A percentile compares a stretch with the other conserved stretches of the same genome.
Evolutionary conservation across 306 rosid species (phyloP).

Genomic region (Morella rubra): DNA sequence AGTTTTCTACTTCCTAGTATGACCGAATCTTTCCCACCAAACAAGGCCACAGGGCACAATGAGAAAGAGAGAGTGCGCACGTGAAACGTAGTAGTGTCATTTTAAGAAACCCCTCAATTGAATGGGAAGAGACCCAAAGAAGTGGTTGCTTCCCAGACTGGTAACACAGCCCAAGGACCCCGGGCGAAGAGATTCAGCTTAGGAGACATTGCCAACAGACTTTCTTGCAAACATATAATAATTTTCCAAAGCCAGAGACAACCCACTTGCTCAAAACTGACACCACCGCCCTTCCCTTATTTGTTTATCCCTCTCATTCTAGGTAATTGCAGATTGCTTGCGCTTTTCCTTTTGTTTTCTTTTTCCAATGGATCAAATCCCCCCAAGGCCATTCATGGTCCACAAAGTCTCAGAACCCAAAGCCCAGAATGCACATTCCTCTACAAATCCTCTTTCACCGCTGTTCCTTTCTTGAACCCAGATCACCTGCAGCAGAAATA

Average conservation of each 20-base stretch:
- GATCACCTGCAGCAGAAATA: conserved; percentile 36
- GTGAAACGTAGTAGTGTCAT: conserved; percentile 9
- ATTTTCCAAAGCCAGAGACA: conserved; percentile 50
- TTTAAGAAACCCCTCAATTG: conserved; percentile 38
- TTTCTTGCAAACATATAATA: conserved; percentile 34
- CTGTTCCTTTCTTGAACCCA: conserved; percentile 26
- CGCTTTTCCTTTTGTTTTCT: conserved; percentile 27
- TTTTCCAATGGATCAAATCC: conserved; percentile 35
- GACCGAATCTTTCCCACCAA: conserved; percentile 66
- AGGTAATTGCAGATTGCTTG: conserved; percentile 24
- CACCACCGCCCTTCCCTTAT: conserved; percentile 57
- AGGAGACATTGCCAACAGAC: conserved; percentile 63
- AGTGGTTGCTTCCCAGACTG: conserved; percentile 68
- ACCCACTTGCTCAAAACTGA: conserved; percentile 71
- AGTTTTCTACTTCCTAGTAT: conserved; percentile 39
- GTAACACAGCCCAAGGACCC: conserved; percentile 56
- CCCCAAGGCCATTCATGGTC: conserved; percentile 28
- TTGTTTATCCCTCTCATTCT: conserved; percentile 41
- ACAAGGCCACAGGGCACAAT: conserved; percentile 41
- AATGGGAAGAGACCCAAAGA: conserved; percentile 53
- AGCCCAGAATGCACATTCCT: conserved; percentile 41
- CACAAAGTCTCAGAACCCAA: conserved; percentile 27
- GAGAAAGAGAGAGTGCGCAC: conserved; percentile 4
- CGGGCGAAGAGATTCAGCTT: conserved; percentile 51
- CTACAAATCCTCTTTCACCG: conserved; percentile 28